These are phyloP conservation scores for Podospora tetraspora DNA, from an alignment of 495 filamentous ascomycete species.

Conservation along the genomic window DNA sequence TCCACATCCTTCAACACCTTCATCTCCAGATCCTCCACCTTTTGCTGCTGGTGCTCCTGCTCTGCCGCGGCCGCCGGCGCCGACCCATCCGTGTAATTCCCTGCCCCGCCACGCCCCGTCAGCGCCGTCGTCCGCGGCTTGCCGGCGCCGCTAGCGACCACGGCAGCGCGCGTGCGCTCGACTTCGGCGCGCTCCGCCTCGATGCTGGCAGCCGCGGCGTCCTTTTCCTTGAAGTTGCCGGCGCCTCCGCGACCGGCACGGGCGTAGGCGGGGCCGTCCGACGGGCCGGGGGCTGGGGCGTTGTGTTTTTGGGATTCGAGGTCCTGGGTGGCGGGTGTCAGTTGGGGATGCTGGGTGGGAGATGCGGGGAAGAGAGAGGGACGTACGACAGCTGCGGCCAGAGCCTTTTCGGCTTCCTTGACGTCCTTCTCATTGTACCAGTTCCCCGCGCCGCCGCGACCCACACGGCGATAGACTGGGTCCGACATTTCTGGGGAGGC, in stretches of 20 bases:
- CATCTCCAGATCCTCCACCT: conserved; percentile 32
- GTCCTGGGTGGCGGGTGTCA: conserved; percentile 27
- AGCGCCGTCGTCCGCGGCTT: conserved; percentile 16
- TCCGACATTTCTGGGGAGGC: conserved; percentile 17
- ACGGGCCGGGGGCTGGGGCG: conserved; percentile 14
- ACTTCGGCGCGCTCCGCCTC: conserved; percentile 22
- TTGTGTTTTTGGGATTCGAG: conserved; percentile 39
- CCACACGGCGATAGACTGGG: conserved; percentile 28
- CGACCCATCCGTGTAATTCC: conserved; percentile 45
- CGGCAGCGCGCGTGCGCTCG: conserved; percentile 21
- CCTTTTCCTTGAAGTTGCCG: conserved; percentile 51
- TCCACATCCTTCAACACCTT: conserved; percentile 44
- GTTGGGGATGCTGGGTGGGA: not conserved
- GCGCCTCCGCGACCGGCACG: conserved; percentile 56
- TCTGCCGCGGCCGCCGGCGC: conserved; percentile 16
- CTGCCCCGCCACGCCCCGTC: conserved; percentile 53
- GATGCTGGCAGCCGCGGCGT: conserved; percentile 20
- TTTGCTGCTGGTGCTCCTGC: conserved; percentile 27
- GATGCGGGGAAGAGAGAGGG: not conserved
- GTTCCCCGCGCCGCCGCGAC: conserved; percentile 60
- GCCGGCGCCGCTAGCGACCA: conserved; percentile 19
- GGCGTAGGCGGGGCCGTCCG: conserved; percentile 31
- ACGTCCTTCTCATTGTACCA: conserved; percentile 52
- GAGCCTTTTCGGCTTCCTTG: conserved; percentile 38
- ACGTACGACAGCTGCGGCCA: conserved; percentile 23